These are phyloP conservation scores for Prunus kanzakura DNA, from an alignment of 306 rosid species.

Conservation along the genomic window DNA sequence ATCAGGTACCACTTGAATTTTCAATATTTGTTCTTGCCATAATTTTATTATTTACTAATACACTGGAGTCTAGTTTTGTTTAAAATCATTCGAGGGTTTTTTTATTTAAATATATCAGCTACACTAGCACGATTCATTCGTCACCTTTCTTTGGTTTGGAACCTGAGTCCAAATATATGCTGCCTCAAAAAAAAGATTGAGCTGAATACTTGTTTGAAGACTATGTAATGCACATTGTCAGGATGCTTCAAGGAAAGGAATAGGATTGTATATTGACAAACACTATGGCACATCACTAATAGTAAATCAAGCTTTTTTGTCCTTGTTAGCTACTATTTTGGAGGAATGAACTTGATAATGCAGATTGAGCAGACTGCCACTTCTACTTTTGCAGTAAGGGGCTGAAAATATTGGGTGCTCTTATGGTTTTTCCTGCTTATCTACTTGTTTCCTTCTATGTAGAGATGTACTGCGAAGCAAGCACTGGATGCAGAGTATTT, in stretches of 20 bases:
- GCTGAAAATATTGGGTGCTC: background rate
- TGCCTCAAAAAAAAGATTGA: background rate
- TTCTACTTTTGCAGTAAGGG: background rate
- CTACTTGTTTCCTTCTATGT: constrained; percentile 11
- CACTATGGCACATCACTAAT: background rate
- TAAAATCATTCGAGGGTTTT: background rate
- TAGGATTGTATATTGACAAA: background rate
- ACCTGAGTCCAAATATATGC: background rate
- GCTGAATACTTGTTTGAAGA: background rate
- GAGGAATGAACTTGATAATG: background rate
- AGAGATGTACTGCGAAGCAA: constrained; percentile 67
- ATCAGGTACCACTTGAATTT: constrained; percentile 40
- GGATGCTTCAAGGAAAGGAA: background rate
- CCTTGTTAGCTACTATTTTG: background rate
- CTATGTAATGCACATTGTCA: background rate
- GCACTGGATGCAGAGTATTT: constrained; percentile 77
- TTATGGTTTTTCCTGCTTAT: constrained; percentile 15
- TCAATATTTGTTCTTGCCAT: background rate
- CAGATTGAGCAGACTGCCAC: background rate
- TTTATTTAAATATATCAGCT: background rate
- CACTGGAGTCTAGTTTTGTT: background rate
- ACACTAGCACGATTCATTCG: background rate
- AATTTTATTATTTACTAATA: background rate
- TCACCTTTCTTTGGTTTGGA: background rate
- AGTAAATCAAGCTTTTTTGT: background rate